These are phyloP conservation scores for Colletotrichum sp. DNA, from an alignment of 2,329 filamentous ascomycete genomes.

Conservation along the genomic window DNA sequence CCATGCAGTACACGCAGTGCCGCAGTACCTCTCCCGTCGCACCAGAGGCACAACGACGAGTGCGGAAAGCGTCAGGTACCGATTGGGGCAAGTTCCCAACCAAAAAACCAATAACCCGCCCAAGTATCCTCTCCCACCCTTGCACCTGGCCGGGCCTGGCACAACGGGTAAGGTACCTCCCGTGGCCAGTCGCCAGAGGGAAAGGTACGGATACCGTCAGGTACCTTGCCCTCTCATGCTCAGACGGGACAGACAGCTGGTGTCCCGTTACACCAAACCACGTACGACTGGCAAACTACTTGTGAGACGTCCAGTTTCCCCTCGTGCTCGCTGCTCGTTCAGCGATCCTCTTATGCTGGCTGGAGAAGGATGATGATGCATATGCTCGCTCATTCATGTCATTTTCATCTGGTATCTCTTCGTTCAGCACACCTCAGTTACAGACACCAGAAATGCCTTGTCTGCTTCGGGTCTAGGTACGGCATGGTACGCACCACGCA, in stretches of 20 bases:
- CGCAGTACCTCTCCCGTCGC: not conserved
- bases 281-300: not conserved
- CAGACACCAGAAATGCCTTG: not conserved
- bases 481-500: not conserved
- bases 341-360: not conserved
- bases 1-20: not conserved
- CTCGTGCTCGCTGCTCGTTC: constrained; percentile 6
- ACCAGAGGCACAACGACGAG: not conserved
- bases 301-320: constrained; percentile 3
- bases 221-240: not conserved
- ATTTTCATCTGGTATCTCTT: not conserved
- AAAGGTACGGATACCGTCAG: not conserved
- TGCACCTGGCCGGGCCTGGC: not conserved
- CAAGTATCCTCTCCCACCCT: not conserved
- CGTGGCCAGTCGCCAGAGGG: not conserved
- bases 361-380: not conserved
- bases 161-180: not conserved
- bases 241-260: not conserved
- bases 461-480: not conserved
- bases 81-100: not conserved
- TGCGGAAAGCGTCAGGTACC: not conserved
- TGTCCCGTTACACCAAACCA: constrained; percentile 6
- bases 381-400: not conserved
- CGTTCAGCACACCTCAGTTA: not conserved
- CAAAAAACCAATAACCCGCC: not conserved